phyloP scores from a whole-genome alignment of 2,329 filamentous ascomycete species.

The Sclerotinia glacialis region DNA sequence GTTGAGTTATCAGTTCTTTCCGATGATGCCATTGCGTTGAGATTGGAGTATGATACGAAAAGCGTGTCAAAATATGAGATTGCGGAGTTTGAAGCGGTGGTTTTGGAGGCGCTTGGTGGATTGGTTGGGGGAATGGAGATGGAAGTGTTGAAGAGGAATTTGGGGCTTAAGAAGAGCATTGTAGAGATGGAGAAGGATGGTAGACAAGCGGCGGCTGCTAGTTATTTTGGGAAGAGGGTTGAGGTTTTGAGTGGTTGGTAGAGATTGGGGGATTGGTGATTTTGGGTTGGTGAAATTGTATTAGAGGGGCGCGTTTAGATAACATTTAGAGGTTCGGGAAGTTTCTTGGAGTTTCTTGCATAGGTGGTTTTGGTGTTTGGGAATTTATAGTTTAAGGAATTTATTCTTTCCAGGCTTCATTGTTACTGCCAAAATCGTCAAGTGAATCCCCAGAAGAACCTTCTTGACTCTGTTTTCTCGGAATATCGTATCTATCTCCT shows the following conservation, averaged over 20 bases:
- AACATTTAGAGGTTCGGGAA: neutral
- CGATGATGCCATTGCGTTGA: neutral
- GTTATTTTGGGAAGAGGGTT: constrained; percentile 6
- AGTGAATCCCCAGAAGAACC: neutral
- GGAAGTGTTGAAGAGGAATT: neutral
- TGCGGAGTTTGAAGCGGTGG: neutral
- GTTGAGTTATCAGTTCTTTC: neutral
- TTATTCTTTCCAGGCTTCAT: neutral
- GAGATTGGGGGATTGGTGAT: neutral
- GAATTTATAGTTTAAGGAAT: neutral
- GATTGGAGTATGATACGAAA: constrained; percentile 10
- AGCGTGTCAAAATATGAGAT: constrained; percentile 5
- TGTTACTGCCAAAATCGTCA: neutral
- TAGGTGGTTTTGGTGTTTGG: neutral
- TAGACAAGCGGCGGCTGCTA: neutral
- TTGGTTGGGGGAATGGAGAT: neutral
- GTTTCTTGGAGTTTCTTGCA: neutral
- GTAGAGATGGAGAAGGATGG: neutral
- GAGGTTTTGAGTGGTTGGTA: neutral
- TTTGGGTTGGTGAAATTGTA: neutral
- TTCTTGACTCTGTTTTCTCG: too few relatives aligned
- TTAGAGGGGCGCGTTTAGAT: neutral
- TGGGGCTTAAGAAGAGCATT: neutral
- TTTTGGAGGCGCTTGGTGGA: constrained; percentile 1
- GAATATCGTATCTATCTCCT: too few relatives aligned